phyloP scores from a whole-genome alignment of 495 filamentous ascomycete species.

The Tuber melanosporum region DNA sequence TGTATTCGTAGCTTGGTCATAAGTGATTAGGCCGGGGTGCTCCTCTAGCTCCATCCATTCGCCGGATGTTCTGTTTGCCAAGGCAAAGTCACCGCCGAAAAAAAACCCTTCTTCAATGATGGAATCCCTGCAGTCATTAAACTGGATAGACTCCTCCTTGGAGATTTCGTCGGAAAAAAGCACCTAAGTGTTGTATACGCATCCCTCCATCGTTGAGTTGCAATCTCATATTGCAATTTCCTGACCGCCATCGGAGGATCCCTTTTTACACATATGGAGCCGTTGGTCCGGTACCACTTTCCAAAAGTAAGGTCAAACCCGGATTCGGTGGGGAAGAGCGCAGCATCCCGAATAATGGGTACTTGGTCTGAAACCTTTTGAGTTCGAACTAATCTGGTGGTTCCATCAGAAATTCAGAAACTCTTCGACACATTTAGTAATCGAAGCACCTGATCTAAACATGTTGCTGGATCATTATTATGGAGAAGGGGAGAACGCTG shows the following conservation, averaged over 20 bases:
- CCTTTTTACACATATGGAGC: no score
- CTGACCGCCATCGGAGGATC: not conserved
- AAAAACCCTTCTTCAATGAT: conserved; percentile 8
- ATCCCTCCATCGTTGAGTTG: not conserved
- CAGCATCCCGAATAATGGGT: not conserved
- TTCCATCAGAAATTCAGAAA: not conserved
- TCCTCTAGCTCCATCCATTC: not conserved
- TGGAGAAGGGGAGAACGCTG: not conserved
- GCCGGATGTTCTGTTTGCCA: not conserved
- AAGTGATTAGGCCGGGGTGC: not conserved
- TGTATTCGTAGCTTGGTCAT: not conserved
- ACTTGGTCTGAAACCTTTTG: not conserved
- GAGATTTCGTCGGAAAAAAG: not conserved
- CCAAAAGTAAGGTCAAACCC: not conserved
- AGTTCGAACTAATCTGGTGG: not conserved
- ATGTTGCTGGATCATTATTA: not conserved
- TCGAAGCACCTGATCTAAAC: conserved; percentile 3
- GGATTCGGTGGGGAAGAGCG: conserved; percentile 2
- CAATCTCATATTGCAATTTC: not conserved
- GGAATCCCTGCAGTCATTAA: conserved; percentile 9
- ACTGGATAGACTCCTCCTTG: not conserved
- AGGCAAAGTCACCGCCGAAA: not conserved
- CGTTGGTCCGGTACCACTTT: not conserved
- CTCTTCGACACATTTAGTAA: not conserved
- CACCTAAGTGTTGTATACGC: not conserved